Base-by-base conservation (phyloP, 1,284 basidiomycete species). In the Fomitopsis pinicola region DNA sequence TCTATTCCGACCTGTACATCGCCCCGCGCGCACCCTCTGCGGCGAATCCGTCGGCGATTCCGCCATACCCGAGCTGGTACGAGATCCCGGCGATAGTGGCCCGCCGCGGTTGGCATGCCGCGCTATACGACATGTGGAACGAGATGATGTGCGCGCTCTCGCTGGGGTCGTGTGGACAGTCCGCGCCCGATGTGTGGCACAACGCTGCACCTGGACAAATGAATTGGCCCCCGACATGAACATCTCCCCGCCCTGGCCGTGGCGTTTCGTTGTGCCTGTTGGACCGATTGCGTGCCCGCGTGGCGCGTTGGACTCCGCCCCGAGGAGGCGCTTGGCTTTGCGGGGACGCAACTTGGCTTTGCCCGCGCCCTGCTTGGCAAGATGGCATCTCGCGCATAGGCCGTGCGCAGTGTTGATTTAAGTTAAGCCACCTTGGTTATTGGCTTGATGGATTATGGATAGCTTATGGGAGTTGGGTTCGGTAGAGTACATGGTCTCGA, bases 1-100 rank as follows among this genome's bases (percentile, higher is more conserved):
- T 88, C 75, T 82, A 88, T 69, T 83, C 87, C 19, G 84, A 89
- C 68, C 78, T 89, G 54, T 80, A 88, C 71, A 70, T 82, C 58
- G 81, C 9, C 36, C 8, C 52, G 22, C 52, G 36, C 5, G 14
- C 28, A 6, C 52, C 52, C 2, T 40, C 52, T n/a, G 52, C 36
- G 52, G 35, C 52, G 33, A 54, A 54, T 17, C 52, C 52, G 19
- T 54, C 52, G 15, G 33, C 52, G 33, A 85, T 73, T 70, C 78
- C 62, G 77, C 75, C 64, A 78, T 76, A 67, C 81, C 80, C 56
- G 77, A 82, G 72, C 75, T 76, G 67, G 65, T 72, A 63, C 74
- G 65, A 74, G 74, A 66, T 64, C 71, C 59, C 45, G 63, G 42
- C 67, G 67, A 56, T 60, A 68, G 22, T 76, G 71, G 65, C 28